Evolutionary conservation across 2,329 filamentous ascomycete species (phyloP), one percentile per base, ranked within the genome.

Genomic region (Epicoccum nigrum): DNA sequence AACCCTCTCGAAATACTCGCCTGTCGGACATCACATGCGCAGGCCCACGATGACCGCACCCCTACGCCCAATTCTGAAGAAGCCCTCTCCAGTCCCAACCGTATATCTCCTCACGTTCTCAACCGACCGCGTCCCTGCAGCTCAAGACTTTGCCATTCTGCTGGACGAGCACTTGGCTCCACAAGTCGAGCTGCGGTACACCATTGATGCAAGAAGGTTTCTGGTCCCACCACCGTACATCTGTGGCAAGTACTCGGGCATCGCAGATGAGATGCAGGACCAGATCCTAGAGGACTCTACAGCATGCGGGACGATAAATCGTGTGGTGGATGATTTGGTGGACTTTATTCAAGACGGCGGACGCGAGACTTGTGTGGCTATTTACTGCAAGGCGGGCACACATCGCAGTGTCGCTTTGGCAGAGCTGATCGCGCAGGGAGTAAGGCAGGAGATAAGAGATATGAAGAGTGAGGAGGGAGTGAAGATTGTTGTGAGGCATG

Each of bases 401-500:
- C 68, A 71, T 56, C 61, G 68, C 11, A 71, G 68, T 54, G 68
- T 71, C 15, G 54, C 65, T 11, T 48, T 69, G 45, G 67, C 61
- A 21, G 67, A 71, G 58, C 17, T 52, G 46, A 64, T 70, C 53
- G 64, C 58, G 43, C 40, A 52, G 46, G 57, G 56, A 9, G 53
- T 67, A 4, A 56, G 57, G 41, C 25, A 28, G 9, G 56, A 64
- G 45, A 51, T 60, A 15, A 52, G 16, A 32, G 28, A 43, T 49
- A 47, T 17, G 37, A 33, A 42, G 12, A 38, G 28, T 27, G 23
- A 37, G 5, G 52, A 59, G 5, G 60, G 58, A 3, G 58, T 65
- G 2, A 63, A 49, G 50, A 53, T 68, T 42, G 54, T 65, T 43
- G 59, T 62, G 17, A 50, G 60, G 21, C 67, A 70, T 64, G 57